These are phyloP conservation scores for Heliosperma pusillum DNA, from an alignment of 148 eudicot species.

Conservation along the genomic window DNA sequence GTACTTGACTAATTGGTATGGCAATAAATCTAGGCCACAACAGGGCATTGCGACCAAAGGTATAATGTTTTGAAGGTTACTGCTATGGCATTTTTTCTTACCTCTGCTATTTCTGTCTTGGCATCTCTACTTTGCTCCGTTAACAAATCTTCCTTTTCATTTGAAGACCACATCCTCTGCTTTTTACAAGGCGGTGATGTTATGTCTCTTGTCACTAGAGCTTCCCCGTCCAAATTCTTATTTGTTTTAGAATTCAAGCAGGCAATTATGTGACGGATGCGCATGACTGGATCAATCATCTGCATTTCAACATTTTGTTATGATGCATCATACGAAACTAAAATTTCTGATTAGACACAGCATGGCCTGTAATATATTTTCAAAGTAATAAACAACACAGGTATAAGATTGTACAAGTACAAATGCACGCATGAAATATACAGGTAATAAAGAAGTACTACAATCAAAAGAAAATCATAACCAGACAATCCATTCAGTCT, in stretches of 20 bases:
- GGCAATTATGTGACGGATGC: conserved; percentile 42
- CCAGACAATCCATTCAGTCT: neutral
- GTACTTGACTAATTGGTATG: neutral
- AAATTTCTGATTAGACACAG: conserved; percentile 30
- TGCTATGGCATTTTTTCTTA: conserved; percentile 10
- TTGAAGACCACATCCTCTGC: conserved; percentile 36
- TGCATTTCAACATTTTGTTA: conserved; percentile 28
- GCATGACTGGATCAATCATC: conserved; percentile 56
- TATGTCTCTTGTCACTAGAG: conserved; percentile 9
- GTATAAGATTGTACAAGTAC: neutral
- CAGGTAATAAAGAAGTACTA: neutral
- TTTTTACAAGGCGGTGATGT: conserved; percentile 37
- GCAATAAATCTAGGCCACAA: neutral
- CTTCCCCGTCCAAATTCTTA: conserved; percentile 26
- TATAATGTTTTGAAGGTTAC: neutral
- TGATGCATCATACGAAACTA: neutral
- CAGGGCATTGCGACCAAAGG: neutral
- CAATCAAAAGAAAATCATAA: neutral
- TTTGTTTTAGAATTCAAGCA: conserved; percentile 33
- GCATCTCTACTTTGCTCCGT: conserved; percentile 24
- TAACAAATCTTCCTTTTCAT: conserved; percentile 13
- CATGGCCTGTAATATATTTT: neutral
- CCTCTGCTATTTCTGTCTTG: conserved; percentile 29
- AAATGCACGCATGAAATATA: neutral
- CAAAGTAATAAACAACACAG: neutral